Conservation (phyloP, 495 filamentous ascomycete genomes). For the Lasiosphaeria hispida region DNA sequence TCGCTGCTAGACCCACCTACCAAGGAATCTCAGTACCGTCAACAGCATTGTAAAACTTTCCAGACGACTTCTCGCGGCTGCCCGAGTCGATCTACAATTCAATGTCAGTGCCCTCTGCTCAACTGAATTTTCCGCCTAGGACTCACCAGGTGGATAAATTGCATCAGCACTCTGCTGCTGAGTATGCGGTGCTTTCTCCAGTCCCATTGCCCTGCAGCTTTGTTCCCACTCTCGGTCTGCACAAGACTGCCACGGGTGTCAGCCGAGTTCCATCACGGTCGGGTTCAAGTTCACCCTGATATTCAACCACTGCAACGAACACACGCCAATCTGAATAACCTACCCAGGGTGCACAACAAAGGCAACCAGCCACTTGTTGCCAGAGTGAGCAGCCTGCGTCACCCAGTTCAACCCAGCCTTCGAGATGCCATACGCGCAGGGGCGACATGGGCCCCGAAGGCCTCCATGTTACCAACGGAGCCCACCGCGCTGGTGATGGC, state of each 20-base stretch:
- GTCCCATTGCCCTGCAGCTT: conserved; percentile 18
- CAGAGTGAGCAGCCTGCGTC: conserved; percentile 20
- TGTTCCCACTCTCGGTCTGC: conserved; percentile 17
- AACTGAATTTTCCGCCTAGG: neutral
- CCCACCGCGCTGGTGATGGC: conserved; percentile 17
- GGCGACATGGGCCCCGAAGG: conserved; percentile 7
- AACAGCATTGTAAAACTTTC: neutral
- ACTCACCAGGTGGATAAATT: conserved; percentile 3
- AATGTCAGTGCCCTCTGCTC: neutral
- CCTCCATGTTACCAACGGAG: conserved; percentile 16
- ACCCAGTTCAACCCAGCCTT: conserved; percentile 27
- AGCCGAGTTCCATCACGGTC: neutral
- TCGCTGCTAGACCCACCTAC: too few species aligned
- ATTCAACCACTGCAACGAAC: too few species aligned
- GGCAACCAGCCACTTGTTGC: conserved; percentile 19
- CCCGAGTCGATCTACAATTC: neutral
- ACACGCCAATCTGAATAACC: neutral
- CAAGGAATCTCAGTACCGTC: neutral
- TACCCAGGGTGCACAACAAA: conserved; percentile 21
- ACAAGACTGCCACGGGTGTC: conserved; percentile 3
- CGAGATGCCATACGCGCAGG: conserved; percentile 22
- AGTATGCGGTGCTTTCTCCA: conserved; percentile 17
- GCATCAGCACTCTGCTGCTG: conserved; percentile 1
- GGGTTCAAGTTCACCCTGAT: neutral
- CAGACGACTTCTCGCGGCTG: neutral